Conservation (phyloP, 2,329 filamentous ascomycete genomes). For the Aspergillus sp. region DNA sequence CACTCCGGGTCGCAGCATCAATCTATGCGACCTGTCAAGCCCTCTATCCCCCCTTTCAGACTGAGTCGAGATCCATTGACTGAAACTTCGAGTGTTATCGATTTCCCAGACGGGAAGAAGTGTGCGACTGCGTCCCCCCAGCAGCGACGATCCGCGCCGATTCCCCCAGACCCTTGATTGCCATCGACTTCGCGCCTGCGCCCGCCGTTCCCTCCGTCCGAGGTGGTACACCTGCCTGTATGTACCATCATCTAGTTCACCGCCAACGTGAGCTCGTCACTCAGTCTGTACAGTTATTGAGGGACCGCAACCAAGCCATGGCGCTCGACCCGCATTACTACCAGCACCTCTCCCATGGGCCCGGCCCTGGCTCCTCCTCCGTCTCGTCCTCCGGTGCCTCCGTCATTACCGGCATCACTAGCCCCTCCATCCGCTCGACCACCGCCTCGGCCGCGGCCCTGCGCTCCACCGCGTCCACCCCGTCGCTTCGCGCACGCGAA, state of each 20-base stretch:
- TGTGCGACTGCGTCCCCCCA: not conserved
- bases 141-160: constrained; percentile 3
- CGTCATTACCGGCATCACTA: constrained; percentile 35
- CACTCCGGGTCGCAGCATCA: not conserved
- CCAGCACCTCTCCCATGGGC: constrained; percentile 29
- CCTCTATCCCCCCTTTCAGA: not conserved
- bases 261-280: constrained; percentile 41
- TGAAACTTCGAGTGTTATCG: too few relatives aligned
- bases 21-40: constrained; percentile 4
- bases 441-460: constrained; percentile 36
- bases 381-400: constrained; percentile 33
- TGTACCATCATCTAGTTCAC: constrained; percentile 39
- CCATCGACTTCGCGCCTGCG: not conserved
- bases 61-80: too few relatives aligned
- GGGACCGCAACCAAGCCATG: constrained; percentile 37
- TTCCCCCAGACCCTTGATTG: constrained; percentile 3
- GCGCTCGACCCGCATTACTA: constrained; percentile 43
- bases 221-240: constrained; percentile 31
- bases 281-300: constrained; percentile 41
- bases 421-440: constrained; percentile 35
- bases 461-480: constrained; percentile 71
- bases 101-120: too few relatives aligned
- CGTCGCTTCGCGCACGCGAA: constrained; percentile 72
- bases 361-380: constrained; percentile 34
- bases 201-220: constrained; percentile 10